Conservation (phyloP, 345 rosid species). For the Mangifera indica region DNA sequence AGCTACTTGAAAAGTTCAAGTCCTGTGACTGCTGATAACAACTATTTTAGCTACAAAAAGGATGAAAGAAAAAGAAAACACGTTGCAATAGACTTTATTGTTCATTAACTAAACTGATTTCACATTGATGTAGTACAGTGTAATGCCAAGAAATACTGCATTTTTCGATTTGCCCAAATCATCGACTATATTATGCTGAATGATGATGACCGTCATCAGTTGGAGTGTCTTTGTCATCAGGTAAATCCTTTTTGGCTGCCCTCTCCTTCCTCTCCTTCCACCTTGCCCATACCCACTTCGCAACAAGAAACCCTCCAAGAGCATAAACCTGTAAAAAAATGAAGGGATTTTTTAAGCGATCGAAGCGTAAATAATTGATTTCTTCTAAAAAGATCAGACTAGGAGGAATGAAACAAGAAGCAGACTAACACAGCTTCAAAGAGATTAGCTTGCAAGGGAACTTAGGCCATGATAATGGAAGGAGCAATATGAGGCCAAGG, state of each 20-base stretch:
- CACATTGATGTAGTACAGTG: background rate
- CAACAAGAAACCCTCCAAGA: constrained; percentile 70
- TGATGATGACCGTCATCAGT: constrained; percentile 26
- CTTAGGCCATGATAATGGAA: background rate
- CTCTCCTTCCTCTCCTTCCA: constrained; percentile 80
- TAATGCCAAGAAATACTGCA: background rate
- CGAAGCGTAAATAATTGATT: background rate
- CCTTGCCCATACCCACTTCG: constrained; percentile 85
- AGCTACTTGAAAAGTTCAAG: background rate
- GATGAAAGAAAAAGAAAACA: background rate
- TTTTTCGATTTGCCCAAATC: background rate
- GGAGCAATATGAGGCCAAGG: background rate
- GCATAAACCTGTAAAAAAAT: constrained; percentile 64
- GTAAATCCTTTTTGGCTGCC: constrained; percentile 37
- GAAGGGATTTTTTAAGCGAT: constrained; percentile 9
- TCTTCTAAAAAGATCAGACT: background rate
- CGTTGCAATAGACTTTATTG: background rate
- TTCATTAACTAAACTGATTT: background rate
- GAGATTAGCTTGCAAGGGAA: background rate
- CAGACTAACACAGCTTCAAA: background rate
- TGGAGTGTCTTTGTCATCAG: constrained; percentile 35
- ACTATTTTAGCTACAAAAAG: background rate
- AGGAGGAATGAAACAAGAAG: background rate
- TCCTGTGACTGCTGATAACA: background rate
- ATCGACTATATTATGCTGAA: constrained; percentile 1